Base-by-base conservation (phyloP, 768 basidiomycete species). In the Roridomyces roridus region DNA sequence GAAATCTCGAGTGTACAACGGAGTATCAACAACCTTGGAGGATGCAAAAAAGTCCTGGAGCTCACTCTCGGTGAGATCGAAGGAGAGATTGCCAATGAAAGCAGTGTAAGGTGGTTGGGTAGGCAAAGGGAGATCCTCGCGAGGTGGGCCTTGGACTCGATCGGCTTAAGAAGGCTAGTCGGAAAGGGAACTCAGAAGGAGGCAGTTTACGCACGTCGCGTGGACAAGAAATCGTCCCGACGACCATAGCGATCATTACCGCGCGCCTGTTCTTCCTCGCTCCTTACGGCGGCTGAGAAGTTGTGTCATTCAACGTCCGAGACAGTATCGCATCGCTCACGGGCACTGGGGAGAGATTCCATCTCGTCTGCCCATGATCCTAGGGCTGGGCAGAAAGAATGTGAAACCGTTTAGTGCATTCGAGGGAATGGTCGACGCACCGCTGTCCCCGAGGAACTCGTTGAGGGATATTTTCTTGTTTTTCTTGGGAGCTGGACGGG, bases 301-400 rank as follows among this genome's bases (percentile, higher is more conserved):
- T 7, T 40, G 34, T 49, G 53, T 62, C 21, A 46, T 43, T 59
- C 42, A 59, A 49, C 47, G 46, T 37, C 42, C 59, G 50, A 46
- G 42, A 23, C 18, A 46, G 17, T 37, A 51, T 26, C 40, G 12
- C 11, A 31, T 26, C 35, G 81, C 95, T 78, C 78, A 98, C 96
- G 96, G 68, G 94, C 96, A 65, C 86, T 90, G 24, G 96, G 96
- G 59, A 98, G 83, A 26, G 82, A 66, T 63, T 97, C 96, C 93
- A 98, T 95, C 75, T 98, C 97, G 71, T 98, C 97, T 7, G 97
- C 97, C 97, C 97, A 99, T 69, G 93, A 96, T 67, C 94, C 96
- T 48, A 92, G 77, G 49, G 87, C 93, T 94, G 77, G 53, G 87
- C 92, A 94, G 52, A 46, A 59, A 39, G 61, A 57, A 58, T 55